A percentile compares a stretch with the other conserved stretches of the same genome.
Evolutionary conservation across 2,329 filamentous ascomycete species (phyloP).

Genomic region (Microascus cirrosus): DNA sequence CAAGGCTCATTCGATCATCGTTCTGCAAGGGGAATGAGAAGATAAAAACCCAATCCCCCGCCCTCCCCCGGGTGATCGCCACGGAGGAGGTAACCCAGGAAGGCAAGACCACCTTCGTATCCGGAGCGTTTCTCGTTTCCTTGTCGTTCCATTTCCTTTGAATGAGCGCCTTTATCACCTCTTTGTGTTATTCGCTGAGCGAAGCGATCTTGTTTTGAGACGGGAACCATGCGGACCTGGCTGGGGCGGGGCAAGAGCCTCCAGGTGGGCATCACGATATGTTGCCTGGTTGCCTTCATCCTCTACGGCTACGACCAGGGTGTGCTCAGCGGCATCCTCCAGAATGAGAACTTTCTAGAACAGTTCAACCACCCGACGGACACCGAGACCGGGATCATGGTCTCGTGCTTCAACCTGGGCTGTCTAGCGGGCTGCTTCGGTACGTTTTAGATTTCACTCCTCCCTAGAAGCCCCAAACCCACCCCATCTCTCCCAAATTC

Average conservation of each 20-base stretch:
- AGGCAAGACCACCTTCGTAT: no score
- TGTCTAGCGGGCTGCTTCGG: conserved; percentile 22
- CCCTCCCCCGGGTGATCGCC: background rate
- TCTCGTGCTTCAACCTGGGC: conserved; percentile 24
- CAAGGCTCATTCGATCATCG: no score
- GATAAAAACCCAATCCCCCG: background rate
- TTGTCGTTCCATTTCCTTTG: background rate
- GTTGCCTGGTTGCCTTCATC: conserved; percentile 20
- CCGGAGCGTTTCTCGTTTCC: background rate
- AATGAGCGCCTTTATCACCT: background rate
- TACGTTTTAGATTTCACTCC: background rate
- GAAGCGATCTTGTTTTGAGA: no score
- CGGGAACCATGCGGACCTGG: conserved; percentile 11
- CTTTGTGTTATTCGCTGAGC: background rate
- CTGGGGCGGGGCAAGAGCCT: conserved; percentile 13
- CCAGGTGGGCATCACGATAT: conserved; percentile 11
- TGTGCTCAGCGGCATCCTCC: conserved; percentile 59
- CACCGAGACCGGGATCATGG: conserved; percentile 16
- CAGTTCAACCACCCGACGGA: conserved; percentile 15
- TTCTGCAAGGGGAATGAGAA: background rate
- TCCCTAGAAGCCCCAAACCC: background rate
- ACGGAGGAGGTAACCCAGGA: background rate
- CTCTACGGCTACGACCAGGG: conserved; percentile 67
- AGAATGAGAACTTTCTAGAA: conserved; percentile 8
- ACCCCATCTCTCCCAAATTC: background rate